Evolutionary conservation across 2,329 filamentous ascomycete genomes (phyloP), one percentile per base, ranked within the genome.

Genomic region (Pyrenochaeta sp.): DNA sequence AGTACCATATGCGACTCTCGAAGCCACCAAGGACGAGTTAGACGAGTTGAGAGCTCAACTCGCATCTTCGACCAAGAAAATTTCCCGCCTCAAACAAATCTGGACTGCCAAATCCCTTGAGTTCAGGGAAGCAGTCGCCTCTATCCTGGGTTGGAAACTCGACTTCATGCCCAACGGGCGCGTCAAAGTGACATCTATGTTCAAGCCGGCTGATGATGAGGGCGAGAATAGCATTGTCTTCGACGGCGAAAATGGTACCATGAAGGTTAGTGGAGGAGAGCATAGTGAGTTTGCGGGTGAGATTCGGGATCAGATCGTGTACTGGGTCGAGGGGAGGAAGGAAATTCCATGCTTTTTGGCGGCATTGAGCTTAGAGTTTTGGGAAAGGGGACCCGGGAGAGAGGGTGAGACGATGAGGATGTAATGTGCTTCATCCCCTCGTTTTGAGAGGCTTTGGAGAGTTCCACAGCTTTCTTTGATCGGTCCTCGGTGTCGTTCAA

Each of bases 121-220:
- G 78, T 98, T 99, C 79, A 91, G 96, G 44, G 92, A 98, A 77
- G 92, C 93, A 29, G 93, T 99, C 53, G 93, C 93, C 59, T 92
- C 88, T 17, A 89, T 97, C 0, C 83, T 99, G 0, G 95, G 95
- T 0, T 99, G 93, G 90, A 94, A 94, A 47, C 87, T 98, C 11
- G 92, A 95, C 29, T 98, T 99, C 74, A 89, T 97, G 73, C 92
- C 93, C n/a, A 97, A 97, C 74, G 95, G 95, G 36, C 94, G 96
- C 68, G 96, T 97, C 77, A 89, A 92, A 29, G 91, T 97, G 18
- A 96, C 94, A 49, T 90, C 85, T 54, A 90, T 94, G 61, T 96
- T 94, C 71, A 90, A 90, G 71, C 89, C 92, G 0, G 78, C 86
- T 74, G 72, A 83, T 6, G 86, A 90, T 49, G 87, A 90, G 10